Percentiles rank a stretch among this genome's conserved stretches.
Evolutionary conservation across 2,329 filamentous ascomycete species (phyloP).

Genomic region (Exserohilum rostratum): DNA sequence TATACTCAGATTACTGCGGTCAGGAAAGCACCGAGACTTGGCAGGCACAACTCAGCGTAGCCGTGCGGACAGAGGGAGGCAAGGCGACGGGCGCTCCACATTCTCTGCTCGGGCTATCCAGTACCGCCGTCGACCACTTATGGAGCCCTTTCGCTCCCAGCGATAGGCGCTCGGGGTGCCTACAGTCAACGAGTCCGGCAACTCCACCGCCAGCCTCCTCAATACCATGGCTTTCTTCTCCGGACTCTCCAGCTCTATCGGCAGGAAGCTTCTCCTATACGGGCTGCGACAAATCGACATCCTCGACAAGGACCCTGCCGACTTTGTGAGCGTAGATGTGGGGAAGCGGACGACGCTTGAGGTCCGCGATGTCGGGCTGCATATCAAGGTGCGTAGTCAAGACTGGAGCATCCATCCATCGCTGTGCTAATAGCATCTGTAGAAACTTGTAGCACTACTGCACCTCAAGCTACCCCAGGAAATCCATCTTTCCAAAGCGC

Average conservation of each 20-base stretch:
- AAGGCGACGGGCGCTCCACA: constrained; percentile 9
- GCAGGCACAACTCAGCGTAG: constrained; percentile 14
- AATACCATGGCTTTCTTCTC: constrained; percentile 66
- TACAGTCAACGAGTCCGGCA: constrained; percentile 16
- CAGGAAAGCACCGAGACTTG: constrained; percentile 2
- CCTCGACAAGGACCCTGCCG: constrained; percentile 83
- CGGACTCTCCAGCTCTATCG: constrained; percentile 76
- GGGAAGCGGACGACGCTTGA: constrained; percentile 84
- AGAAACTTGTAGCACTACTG: constrained; percentile 81
- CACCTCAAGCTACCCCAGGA: constrained; percentile 69
- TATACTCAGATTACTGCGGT: constrained; percentile 2
- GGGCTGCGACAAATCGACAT: constrained; percentile 82
- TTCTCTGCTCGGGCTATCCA: constrained; percentile 4
- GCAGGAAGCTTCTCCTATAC: constrained; percentile 88
- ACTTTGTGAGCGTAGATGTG: constrained; percentile 83
- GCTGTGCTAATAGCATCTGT: constrained; percentile 23
- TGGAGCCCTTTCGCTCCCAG: constrained; percentile 32
- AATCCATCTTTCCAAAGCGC: constrained; percentile 74
- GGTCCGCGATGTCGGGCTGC: constrained; percentile 83
- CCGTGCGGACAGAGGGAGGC: not conserved
- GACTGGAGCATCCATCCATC: not conserved
- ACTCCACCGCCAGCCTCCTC: constrained; percentile 16
- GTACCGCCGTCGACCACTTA: constrained; percentile 23
- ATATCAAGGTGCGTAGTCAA: constrained; percentile 67
- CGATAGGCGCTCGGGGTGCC: constrained; percentile 40